Conservation (phyloP, 768 basidiomycete genomes). For the Boletus coccyginus region DNA sequence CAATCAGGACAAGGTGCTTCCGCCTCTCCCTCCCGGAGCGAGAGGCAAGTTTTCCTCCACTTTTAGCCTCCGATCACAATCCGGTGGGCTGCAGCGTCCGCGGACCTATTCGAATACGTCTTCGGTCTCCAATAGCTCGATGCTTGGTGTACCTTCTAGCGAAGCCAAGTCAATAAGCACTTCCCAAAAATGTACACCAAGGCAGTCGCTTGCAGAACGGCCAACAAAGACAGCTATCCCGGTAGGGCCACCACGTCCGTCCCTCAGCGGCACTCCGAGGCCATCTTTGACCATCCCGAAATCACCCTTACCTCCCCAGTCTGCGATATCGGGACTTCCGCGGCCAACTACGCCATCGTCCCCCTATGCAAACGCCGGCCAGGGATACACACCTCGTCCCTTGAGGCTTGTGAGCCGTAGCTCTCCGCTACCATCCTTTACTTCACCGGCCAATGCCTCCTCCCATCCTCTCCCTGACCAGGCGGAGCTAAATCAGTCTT, state of each 20-base stretch:
- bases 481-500: conserved; percentile 9
- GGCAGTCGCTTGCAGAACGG: conserved; percentile 10
- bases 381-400: conserved; percentile 23
- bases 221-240: conserved; percentile 10
- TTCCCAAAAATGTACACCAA: conserved; percentile 12
- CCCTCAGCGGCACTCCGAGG: conserved; percentile 17
- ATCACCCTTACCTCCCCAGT: conserved; percentile 15
- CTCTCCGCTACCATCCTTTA: conserved; percentile 9
- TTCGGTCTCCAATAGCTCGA: conserved; percentile 23
- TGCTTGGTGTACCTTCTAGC: conserved; percentile 1
- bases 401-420: conserved; percentile 25
- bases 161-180: conserved; percentile 7
- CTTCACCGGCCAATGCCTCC: background rate
- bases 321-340: conserved; percentile 17
- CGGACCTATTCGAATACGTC: conserved; percentile 36
- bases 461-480: background rate
- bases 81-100: conserved; percentile 19
- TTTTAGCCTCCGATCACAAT: conserved; percentile 12
- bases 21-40: conserved; percentile 24
- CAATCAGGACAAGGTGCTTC: conserved; percentile 32
- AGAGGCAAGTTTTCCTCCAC: conserved; percentile 22
- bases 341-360: conserved; percentile 21
- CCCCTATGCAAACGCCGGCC: background rate
- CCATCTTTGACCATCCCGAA: conserved; percentile 28
- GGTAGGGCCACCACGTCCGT: conserved; percentile 13